phyloP scores from a whole-genome alignment of 176 grass and related monocot genomes.

The Phragmites australis region DNA sequence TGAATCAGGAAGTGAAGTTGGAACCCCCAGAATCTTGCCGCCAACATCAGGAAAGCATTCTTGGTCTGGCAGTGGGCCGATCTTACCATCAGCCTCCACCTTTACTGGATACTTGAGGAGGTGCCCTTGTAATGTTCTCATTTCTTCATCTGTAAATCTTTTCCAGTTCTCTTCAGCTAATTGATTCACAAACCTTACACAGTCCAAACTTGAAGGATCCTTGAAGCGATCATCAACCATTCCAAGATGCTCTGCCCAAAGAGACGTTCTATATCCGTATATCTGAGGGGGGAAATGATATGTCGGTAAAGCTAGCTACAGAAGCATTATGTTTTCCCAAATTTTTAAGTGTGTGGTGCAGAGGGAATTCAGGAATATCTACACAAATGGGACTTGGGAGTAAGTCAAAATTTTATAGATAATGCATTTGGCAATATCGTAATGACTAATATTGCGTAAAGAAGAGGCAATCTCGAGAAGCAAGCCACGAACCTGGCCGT shows the following conservation, averaged over 20 bases:
- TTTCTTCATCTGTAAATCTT: constrained; percentile 53
- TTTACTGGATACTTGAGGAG: constrained; percentile 82
- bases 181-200: constrained; percentile 64
- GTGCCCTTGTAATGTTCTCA: constrained; percentile 60
- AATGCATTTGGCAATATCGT: neutral
- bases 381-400: neutral
- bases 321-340: too few species aligned
- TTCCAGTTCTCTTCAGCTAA: constrained; percentile 77
- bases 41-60: constrained; percentile 88
- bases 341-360: neutral
- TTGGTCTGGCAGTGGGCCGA: constrained; percentile 47
- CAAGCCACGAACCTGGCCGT: constrained; percentile 62
- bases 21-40: constrained; percentile 70
- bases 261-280: constrained; percentile 85
- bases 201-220: constrained; percentile 65
- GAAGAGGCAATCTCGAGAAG: neutral
- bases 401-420: neutral
- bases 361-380: neutral
- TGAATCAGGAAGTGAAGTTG: constrained; percentile 76
- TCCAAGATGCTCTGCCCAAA: constrained; percentile 90
- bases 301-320: neutral
- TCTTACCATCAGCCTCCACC: constrained; percentile 68
- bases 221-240: constrained; percentile 57
- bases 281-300: constrained; percentile 42
- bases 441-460: neutral